Evolutionary conservation across 805 yeast species (phyloP), one percentile per base, ranked within the genome.

Genomic region (Candida yuanshanica): DNA sequence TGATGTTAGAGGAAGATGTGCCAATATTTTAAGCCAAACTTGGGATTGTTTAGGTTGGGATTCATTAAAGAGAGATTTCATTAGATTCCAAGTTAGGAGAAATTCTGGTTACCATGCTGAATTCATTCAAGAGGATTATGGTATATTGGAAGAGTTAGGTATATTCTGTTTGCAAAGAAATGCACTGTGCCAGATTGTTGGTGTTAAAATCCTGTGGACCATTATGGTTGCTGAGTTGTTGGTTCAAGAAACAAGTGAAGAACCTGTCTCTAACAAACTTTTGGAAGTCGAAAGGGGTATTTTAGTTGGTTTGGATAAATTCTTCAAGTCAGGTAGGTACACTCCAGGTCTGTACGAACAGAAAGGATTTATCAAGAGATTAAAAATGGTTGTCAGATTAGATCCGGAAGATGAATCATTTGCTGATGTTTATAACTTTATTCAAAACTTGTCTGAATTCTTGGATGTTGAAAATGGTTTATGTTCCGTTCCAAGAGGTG

Each of bases 1-100:
- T 10, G 79, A 76, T 51, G 63, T 85, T 47, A 71, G 95, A 47
- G 69, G 70, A 11, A 66, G 82, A 46, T 71, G 81, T 34, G 77
- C 88, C 0, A 49, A 47, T 12, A 59, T 85, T 34, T 50, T 87
- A 11, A 67, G 70, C 42, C 72, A 69, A 39, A 70, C 77, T n/a
- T 88, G 96, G 96, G 81, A 80, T 46, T 64, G 73, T 11, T 66
- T 88, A 38, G 93, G 88, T 16, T 72, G 80, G 77, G 75, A 74
- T 11, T 71, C 79, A 3, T 59, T 72, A 20, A 69, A 70, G 16
- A 80, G 74, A 23, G 83, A 79, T 48, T 54, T 64, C 22, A 61
- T 55, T 4, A 63, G 86, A 46, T 86, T 82, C 62, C 81, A 79
- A 38, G 56, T 86, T 35, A 68, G 66, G 33, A 68, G 68, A 49